Base-by-base conservation (phyloP, 1,284 basidiomycete genomes). In the Irpex sp. region DNA sequence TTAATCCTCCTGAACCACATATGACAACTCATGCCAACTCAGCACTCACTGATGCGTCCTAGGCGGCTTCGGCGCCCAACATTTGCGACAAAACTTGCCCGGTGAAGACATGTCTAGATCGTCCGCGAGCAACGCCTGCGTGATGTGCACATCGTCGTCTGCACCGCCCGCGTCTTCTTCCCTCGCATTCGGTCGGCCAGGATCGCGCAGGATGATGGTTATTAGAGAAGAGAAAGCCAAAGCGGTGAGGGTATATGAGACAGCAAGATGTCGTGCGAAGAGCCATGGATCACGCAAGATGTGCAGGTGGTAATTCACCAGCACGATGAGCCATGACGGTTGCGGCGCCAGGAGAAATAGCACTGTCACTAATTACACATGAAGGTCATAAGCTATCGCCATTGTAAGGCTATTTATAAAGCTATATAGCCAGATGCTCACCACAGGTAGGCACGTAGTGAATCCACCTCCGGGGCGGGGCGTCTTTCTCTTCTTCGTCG, bases 1-100 rank as follows among this genome's bases (percentile, higher is more conserved):
- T 58, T 3, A 43, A 19, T 6, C 57, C 17, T 31, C 13, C 39
- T 1, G 31, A 26, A 13, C 6, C n/a, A 39, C 31, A 31, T 36
- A 17, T 26, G 6, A n/a, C 49, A 6, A 21, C 54, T 5, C 3
- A 67, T 61, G 11, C 49, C 39, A 43, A 8, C 39, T 4, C 5
- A 50, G 17, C 3, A 62, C 73, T 68, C 69, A 75, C 62, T 96
- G 94, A 72, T 95, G 94, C 6, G 91, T 80, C 60, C 94, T 79
- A 70, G 95, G 93, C 2, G 93, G 92, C 75, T 93, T 94, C 0
- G 88, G 85, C 26, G 82, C 86, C 83, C 85, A 87, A 70, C 91
- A 93, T 64, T 85, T 88, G 61, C 84, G 81, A 74, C 91, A 93
- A 89, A 90, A 93, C 66, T 80, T 85, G 17, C 81, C 82, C 0